Conservation (phyloP, 106 monocot species). For the Platanthera zijinensis region DNA sequence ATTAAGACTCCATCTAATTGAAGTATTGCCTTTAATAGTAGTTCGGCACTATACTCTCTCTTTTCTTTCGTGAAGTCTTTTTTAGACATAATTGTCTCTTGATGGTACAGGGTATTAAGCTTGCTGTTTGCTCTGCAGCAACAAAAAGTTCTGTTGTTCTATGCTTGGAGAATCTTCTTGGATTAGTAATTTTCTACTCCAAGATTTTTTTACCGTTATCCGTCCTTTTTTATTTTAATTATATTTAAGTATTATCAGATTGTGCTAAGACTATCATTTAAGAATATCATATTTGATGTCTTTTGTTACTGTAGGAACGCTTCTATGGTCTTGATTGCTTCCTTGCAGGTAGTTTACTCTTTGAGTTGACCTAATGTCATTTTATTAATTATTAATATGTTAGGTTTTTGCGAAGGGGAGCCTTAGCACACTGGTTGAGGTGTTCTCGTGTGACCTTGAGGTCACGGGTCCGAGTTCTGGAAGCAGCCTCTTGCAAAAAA, state of each 20-base stretch:
- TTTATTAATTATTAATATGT: background rate
- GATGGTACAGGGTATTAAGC: constrained; percentile 61
- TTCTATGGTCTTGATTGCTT: constrained; percentile 89
- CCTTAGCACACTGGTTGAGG: no score
- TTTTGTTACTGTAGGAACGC: constrained; percentile 52
- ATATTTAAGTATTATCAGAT: background rate
- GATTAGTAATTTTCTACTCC: constrained; percentile 46
- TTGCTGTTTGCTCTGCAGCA: constrained; percentile 97
- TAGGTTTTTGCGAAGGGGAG: no score
- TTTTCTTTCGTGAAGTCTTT: background rate
- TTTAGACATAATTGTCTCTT: constrained; percentile 8
- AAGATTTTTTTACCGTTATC: background rate
- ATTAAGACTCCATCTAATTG: background rate
- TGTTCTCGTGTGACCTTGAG: no score
- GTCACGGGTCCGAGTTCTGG: no score
- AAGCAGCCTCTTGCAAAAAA: no score
- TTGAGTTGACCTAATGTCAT: background rate
- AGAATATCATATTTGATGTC: background rate
- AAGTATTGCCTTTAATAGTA: background rate
- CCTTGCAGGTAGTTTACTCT: constrained; percentile 68
- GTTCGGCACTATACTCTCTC: background rate
- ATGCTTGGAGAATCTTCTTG: constrained; percentile 85
- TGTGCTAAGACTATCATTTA: constrained; percentile 1
- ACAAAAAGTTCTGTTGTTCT: constrained; percentile 95
- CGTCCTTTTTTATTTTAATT: background rate